Conservation (phyloP, 345 rosid genomes). For the Iberis pinnata region DNA sequence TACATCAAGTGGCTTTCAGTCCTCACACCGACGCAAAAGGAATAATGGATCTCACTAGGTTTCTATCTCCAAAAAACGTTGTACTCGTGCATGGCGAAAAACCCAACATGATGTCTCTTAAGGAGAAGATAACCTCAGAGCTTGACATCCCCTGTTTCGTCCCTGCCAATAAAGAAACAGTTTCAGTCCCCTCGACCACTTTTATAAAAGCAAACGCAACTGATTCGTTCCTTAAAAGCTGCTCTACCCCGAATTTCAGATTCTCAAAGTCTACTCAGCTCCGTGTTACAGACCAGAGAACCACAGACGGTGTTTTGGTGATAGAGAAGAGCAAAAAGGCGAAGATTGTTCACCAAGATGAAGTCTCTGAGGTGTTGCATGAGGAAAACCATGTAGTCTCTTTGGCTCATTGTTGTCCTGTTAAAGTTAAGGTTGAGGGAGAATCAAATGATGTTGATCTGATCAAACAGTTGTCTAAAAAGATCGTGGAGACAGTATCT, state of each 20-base stretch:
- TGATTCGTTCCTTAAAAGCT: slow-evolving; percentile 51
- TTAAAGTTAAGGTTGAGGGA: slow-evolving; percentile 20
- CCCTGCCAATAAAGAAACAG: slow-evolving; percentile 72
- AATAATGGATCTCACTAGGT: slow-evolving; percentile 86
- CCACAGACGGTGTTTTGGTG: slow-evolving; percentile 50
- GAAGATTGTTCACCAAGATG: slow-evolving; percentile 67
- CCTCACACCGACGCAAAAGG: slow-evolving; percentile 94
- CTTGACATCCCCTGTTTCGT: slow-evolving; percentile 58
- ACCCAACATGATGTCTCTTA: slow-evolving; percentile 74
- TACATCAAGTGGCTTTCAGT: slow-evolving; percentile 89
- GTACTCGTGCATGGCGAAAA: slow-evolving; percentile 91
- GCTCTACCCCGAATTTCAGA: slow-evolving; percentile 58
- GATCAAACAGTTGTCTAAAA: slow-evolving; percentile 33
- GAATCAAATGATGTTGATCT: slow-evolving; percentile 22
- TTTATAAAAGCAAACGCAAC: slow-evolving; percentile 58
- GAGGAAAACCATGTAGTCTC: slow-evolving; percentile 41
- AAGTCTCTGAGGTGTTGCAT: slow-evolving; percentile 41
- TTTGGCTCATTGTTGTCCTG: slow-evolving; percentile 61
- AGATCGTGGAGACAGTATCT: slow-evolving; percentile 34
- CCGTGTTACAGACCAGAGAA: slow-evolving; percentile 58
- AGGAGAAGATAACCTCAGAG: slow-evolving; percentile 61
- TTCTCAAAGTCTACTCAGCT: slow-evolving; percentile 38
- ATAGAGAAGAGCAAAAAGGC: slow-evolving; percentile 48
- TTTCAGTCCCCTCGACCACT: slow-evolving; percentile 52
- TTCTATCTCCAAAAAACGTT: slow-evolving; percentile 75